Base-by-base conservation (phyloP, 768 basidiomycete species). In the Candolleomyces eurysporus region DNA sequence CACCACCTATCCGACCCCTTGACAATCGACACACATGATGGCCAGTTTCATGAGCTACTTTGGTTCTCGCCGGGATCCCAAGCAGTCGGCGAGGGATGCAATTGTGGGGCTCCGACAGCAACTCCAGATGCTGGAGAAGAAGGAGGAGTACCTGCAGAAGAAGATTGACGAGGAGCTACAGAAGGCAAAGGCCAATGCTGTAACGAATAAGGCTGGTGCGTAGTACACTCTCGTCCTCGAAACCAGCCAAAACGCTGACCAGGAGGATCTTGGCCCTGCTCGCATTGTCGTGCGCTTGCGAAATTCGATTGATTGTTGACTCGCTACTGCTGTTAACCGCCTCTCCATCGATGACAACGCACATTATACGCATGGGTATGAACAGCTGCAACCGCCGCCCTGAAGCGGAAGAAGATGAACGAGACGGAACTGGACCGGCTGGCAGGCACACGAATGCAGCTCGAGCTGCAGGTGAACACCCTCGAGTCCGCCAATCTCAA, bases 401-500 rank as follows among this genome's bases (percentile, higher is more conserved):
- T 99, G 62, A 89, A 92, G 67, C 87, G 95, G 76, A 98, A 97
- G 89, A 97, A 97, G 75, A 82, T 87, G 64, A 86, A 83, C 69
- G 96, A 98, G 76, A 70, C 78, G 49, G 94, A 98, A 73, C 79
- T 98, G 62, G 94, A 97, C 64, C 83, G 89, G 67, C 78, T 98
- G 65, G 84, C 87, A 51, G 92, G 92, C 13, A 91, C 90, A 57
- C 85, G 93, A 65, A 74, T 98, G 72, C 96, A 97, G 68, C 83
- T 99, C 32, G 96, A 98, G 78, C 89, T 92, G 74, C 96, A 98
- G 78, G 90, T 98, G 61, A 96, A 96, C 76, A 96, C 96, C 19
- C 84, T 98, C 49, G 97, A 98, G 75, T 93, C 92, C 16, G 97
- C 97, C 48, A 98, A 98, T 78, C 83, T 98, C 75, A 98, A 99